A percentile compares a stretch with the other conserved stretches of the same genome.
These are phyloP conservation scores for Cladophialophora yegresii DNA, from an alignment of 2,329 filamentous ascomycete genomes.

Conservation along the genomic window DNA sequence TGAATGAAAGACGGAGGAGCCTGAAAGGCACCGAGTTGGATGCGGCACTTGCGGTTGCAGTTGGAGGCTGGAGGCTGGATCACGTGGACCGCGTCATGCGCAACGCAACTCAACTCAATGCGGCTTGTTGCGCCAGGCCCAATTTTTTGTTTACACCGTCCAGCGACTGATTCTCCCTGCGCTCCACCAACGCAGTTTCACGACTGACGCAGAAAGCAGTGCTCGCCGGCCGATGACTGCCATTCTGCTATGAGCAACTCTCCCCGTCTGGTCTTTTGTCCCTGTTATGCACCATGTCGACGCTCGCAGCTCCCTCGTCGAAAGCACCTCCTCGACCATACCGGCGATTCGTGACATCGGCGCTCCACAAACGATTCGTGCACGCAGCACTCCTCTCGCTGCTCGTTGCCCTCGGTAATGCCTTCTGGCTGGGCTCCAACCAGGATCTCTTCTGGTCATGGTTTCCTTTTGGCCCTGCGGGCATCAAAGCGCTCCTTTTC, in stretches of 20 bases:
- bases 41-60: slow-evolving; percentile 8
- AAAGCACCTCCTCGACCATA: slow-evolving; percentile 54
- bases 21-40: slow-evolving; percentile 13
- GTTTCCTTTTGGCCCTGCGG: slow-evolving; percentile 77
- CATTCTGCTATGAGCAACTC: slow-evolving; percentile 19
- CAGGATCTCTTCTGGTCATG: slow-evolving; percentile 77
- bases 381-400: slow-evolving; percentile 71
- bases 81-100: slow-evolving; percentile 17
- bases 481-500: slow-evolving; percentile 72
- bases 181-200: neutral
- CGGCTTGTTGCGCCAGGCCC: neutral
- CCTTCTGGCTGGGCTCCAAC: slow-evolving; percentile 69
- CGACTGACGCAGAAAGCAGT: neutral
- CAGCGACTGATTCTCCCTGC: neutral
- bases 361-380: slow-evolving; percentile 82
- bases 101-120: slow-evolving; percentile 1
- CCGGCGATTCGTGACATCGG: slow-evolving; percentile 87
- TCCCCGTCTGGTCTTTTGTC: neutral
- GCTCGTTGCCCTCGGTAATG: slow-evolving; percentile 70
- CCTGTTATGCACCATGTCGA: slow-evolving; percentile 20
- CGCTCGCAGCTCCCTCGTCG: slow-evolving; percentile 13
- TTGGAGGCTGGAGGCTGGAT: neutral
- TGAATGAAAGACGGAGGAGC: slow-evolving; percentile 16
- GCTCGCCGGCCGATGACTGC: slow-evolving; percentile 27
- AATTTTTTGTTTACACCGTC: slow-evolving; percentile 3